phyloP scores from a whole-genome alignment of 441 rosid genomes.

The Bocquillonia castaneifolia region DNA sequence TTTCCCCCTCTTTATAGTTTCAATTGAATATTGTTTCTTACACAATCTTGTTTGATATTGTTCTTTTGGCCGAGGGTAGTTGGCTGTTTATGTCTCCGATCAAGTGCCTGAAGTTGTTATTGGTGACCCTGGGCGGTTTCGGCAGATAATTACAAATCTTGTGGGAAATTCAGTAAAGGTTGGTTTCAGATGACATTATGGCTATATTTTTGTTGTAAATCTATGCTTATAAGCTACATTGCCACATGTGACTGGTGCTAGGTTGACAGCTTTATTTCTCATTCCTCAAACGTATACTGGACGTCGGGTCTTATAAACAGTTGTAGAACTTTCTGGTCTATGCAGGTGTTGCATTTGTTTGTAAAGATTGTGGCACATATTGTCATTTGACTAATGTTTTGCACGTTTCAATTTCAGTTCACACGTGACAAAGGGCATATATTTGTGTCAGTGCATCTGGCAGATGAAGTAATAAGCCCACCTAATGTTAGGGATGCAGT shows the following conservation, averaged over 20 bases:
- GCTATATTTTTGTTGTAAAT: not conserved
- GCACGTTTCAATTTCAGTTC: slow-evolving; percentile 50
- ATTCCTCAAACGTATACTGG: not conserved
- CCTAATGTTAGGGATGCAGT: slow-evolving; percentile 45
- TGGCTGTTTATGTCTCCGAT: slow-evolving; percentile 78
- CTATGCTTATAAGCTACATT: slow-evolving; percentile 4
- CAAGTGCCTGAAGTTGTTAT: slow-evolving; percentile 71
- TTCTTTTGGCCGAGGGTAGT: slow-evolving; percentile 44
- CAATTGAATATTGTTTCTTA: slow-evolving; percentile 22
- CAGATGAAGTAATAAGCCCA: slow-evolving; percentile 52
- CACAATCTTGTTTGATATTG: slow-evolving; percentile 21
- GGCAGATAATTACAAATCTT: slow-evolving; percentile 88
- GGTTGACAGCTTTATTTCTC: not conserved
- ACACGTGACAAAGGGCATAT: slow-evolving; percentile 79
- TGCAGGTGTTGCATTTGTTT: not conserved
- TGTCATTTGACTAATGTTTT: slow-evolving; percentile 17
- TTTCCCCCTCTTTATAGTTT: not conserved
- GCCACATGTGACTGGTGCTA: not conserved
- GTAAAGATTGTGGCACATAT: slow-evolving; percentile 6
- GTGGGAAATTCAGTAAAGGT: slow-evolving; percentile 97
- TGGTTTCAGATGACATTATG: slow-evolving; percentile 17
- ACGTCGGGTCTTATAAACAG: not conserved
- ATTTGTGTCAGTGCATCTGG: slow-evolving; percentile 79
- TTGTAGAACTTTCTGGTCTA: not conserved
- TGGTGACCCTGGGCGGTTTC: slow-evolving; percentile 84